Evolutionary conservation across 2,329 filamentous ascomycete genomes (phyloP).

Genomic region (Xylariomycetidae sp.): DNA sequence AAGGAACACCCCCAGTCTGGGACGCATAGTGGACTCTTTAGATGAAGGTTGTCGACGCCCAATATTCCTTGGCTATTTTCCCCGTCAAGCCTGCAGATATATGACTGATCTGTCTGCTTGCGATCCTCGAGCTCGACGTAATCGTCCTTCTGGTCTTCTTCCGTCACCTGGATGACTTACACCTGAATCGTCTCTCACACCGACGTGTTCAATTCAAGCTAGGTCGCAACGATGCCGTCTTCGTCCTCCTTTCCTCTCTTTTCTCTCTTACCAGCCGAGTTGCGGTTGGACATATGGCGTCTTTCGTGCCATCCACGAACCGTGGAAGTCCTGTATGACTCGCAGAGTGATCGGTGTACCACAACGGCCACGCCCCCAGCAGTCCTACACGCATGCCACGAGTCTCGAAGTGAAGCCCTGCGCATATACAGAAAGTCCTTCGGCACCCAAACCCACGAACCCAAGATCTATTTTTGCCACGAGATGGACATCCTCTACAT

Average conservation of each 20-base stretch:
- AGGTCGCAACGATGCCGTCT: constrained; percentile 15
- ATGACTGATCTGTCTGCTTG: too few species aligned
- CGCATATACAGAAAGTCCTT: constrained; percentile 32
- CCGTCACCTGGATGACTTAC: too few species aligned
- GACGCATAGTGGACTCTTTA: neutral
- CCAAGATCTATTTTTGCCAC: constrained; percentile 25
- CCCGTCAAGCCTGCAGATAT: too few species aligned
- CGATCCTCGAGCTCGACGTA: too few species aligned
- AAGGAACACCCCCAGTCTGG: constrained; percentile 1
- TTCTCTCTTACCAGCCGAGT: constrained; percentile 30
- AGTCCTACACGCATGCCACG: constrained; percentile 34
- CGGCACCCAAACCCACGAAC: constrained; percentile 25
- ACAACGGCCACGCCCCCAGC: constrained; percentile 32
- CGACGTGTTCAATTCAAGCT: neutral
- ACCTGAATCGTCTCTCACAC: too few species aligned
- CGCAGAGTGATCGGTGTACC: constrained; percentile 29
- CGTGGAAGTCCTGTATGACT: constrained; percentile 34
- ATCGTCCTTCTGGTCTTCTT: too few species aligned
- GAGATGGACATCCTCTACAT: constrained; percentile 32
- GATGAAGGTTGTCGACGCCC: too few species aligned
- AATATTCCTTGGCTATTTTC: too few species aligned
- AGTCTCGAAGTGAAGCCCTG: constrained; percentile 36
- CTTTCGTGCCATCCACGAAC: constrained; percentile 31
- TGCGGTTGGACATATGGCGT: constrained; percentile 36
- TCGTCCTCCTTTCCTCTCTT: constrained; percentile 27